phyloP scores from a whole-genome alignment of 2,329 filamentous ascomycete genomes.

The Trichoderma citrinoviride region DNA sequence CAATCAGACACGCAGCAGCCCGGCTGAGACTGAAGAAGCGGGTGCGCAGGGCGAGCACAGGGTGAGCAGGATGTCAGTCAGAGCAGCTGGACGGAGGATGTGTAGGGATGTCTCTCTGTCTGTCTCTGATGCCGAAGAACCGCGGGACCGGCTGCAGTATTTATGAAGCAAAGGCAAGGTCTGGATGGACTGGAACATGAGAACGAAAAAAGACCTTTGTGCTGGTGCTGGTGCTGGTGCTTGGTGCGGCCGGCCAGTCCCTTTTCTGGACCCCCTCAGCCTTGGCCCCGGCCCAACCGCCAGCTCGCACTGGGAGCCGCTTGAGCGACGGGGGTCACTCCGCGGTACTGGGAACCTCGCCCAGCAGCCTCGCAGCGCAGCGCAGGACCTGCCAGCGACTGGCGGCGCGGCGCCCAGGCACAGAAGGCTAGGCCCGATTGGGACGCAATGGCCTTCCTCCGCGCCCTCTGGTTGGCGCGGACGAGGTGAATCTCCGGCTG shows the following conservation, averaged over 20 bases:
- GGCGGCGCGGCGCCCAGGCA: background rate
- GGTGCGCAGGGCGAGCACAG: too few species aligned
- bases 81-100: too few species aligned
- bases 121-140: too few species aligned
- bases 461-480: constrained; percentile 9
- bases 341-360: constrained; percentile 3
- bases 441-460: background rate
- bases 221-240: too few species aligned
- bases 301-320: background rate
- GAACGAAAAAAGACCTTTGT: too few species aligned
- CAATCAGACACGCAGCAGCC: constrained; percentile 15
- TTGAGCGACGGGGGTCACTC: background rate
- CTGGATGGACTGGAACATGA: too few species aligned
- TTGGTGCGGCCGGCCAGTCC: constrained; percentile 9
- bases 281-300: constrained; percentile 19
- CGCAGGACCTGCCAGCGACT: background rate
- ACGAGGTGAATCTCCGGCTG: constrained; percentile 15
- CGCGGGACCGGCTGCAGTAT: too few species aligned
- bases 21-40: constrained; percentile 7
- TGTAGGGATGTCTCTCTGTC: too few species aligned
- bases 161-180: too few species aligned
- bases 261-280: constrained; percentile 20
- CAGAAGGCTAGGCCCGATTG: constrained; percentile 8
- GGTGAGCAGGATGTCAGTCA: too few species aligned
- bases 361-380: background rate